Evolutionary conservation across 1,284 basidiomycete species (phyloP), one percentile per base, ranked within the genome.

Genomic region (Cutaneotrichosporon daszewskae): DNA sequence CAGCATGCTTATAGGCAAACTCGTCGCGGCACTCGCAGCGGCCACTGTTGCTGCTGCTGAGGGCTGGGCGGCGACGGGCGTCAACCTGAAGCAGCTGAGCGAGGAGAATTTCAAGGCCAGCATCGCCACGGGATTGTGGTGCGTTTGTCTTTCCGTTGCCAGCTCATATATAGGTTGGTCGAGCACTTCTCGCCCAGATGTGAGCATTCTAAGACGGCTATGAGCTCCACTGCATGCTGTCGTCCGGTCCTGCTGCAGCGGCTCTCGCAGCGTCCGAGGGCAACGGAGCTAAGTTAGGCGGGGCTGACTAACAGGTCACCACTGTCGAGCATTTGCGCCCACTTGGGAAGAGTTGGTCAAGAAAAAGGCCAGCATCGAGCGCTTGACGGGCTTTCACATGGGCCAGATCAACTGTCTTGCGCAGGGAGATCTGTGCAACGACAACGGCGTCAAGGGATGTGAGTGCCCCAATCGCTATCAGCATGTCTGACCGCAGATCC

Each of bases 361-460:
- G 34, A 77, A 83, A 27, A 80, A 79, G 44, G 75, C 79, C 47
- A 65, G 69, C 32, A 73, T 77, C 28, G 68, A 76, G 29, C 67
- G 78, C 57, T 76, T 82, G 9, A 55, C 66, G 0, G 75, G 76
- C 9, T 80, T 94, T 11, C 77, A 79, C 43, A 76, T 91, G 47
- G 88, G 84, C 0, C 89, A 90, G 62, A 83, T 95, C 32, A 83
- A 94, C 68, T 95, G 91, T 62, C 76, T 82, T 0, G 76, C 83
- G 4, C 75, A 88, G 62, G 87, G 87, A 59, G 89, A 94, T 63
- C 73, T 94, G 5, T 95, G 90, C 65, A 72, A 75, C 37, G 73
- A 76, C 16, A 82, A 90, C 53, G 72, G 74, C 17, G 75, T 94
- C 57, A 75, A 73, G 17, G 82, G 81, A 43, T 94, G 71, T 73